Conservation (phyloP, 148 eudicot genomes). For the Rhododendron ovatum region DNA sequence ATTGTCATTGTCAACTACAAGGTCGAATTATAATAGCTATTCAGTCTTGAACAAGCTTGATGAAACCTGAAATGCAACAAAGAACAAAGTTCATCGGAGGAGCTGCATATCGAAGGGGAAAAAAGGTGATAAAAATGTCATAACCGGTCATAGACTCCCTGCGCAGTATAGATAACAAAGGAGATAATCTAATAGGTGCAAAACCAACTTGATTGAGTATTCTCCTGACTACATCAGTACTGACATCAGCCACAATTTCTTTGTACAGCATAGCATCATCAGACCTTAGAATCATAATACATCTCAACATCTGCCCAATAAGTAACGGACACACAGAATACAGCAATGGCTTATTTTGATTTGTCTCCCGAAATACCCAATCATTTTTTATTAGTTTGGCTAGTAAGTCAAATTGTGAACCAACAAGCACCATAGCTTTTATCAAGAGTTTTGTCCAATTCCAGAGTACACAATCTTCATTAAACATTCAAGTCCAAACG, state of each 20-base stretch:
- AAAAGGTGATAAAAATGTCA: background rate
- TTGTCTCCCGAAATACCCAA: background rate
- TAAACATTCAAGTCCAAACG: background rate
- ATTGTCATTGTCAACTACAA: background rate
- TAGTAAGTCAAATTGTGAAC: background rate
- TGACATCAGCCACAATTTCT: background rate
- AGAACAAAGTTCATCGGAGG: background rate
- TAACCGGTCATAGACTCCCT: background rate
- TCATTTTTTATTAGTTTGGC: background rate
- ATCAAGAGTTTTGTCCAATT: background rate
- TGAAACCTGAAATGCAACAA: conserved; percentile 32
- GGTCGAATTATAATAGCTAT: background rate
- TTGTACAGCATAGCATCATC: background rate
- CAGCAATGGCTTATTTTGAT: background rate
- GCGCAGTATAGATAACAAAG: background rate
- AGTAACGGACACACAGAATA: background rate
- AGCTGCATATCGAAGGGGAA: background rate
- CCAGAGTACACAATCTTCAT: background rate
- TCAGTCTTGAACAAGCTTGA: conserved; percentile 30
- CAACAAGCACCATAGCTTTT: background rate
- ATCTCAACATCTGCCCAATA: background rate
- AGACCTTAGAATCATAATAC: background rate
- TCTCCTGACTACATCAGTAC: background rate
- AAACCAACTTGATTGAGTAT: background rate
- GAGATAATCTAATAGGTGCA: background rate